A percentile compares a stretch with the other conserved stretches of the same genome.
Evolutionary conservation across 2,329 filamentous ascomycete genomes (phyloP).

Genomic region (Aspergillus viridinutans): DNA sequence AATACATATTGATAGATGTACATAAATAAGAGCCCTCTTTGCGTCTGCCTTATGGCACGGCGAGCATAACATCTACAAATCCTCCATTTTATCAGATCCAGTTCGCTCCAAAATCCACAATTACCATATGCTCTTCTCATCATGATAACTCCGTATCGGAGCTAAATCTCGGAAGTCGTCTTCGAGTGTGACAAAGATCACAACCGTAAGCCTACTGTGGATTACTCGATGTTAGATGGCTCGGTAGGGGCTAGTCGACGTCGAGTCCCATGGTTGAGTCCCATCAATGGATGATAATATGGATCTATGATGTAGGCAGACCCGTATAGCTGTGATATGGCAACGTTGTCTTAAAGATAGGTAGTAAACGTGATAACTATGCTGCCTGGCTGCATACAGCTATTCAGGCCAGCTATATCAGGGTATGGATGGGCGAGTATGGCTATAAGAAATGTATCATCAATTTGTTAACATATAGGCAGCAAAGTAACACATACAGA

Average conservation of each 20-base stretch:
- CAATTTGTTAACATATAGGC: not conserved
- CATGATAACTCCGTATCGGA: too few relatives aligned
- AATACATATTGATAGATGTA: slow-evolving; percentile 30
- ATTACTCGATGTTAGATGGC: not conserved
- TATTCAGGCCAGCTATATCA: not conserved
- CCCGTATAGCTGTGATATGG: not conserved
- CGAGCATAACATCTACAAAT: not conserved
- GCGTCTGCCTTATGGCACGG: not conserved
- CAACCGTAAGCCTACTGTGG: not conserved
- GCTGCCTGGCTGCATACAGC: not conserved
- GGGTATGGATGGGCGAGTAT: too few relatives aligned
- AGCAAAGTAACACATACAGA: not conserved
- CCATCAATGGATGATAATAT: not conserved
- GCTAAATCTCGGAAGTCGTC: not conserved
- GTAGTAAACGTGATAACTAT: not conserved
- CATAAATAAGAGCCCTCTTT: slow-evolving; percentile 16
- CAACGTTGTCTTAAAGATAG: not conserved
- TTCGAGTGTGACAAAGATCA: not conserved
- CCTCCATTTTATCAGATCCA: not conserved
- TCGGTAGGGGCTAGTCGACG: not conserved
- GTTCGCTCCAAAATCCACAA: not conserved
- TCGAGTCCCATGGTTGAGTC: not conserved
- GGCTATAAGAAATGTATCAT: too few relatives aligned
- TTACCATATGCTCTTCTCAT: not conserved
- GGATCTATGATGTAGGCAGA: not conserved